Percentiles rank a stretch among this genome's conserved stretches.
These are phyloP conservation scores for Sarcodon sp. DNA, from an alignment of 768 basidiomycete genomes.

Conservation along the genomic window DNA sequence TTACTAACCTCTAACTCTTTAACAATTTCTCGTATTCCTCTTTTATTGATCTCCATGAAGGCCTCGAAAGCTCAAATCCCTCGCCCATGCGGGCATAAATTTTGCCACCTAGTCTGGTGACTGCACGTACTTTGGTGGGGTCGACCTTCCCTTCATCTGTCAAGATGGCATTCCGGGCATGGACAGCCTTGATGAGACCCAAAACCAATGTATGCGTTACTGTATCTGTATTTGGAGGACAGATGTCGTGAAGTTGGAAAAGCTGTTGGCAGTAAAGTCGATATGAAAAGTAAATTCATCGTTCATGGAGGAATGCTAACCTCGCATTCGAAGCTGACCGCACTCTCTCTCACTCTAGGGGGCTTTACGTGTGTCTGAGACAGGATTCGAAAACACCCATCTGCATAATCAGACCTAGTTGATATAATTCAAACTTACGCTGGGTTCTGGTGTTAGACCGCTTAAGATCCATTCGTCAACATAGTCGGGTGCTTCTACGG, in stretches of 20 bases:
- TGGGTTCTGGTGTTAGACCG: constrained; percentile 39
- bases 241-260: constrained; percentile 36
- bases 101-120: constrained; percentile 43
- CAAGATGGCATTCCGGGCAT: constrained; percentile 37
- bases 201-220: constrained; percentile 33
- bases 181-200: constrained; percentile 40
- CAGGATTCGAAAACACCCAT: neutral
- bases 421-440: constrained; percentile 25
- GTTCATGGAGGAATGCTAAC: constrained; percentile 16
- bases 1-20: too few species aligned
- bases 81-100: constrained; percentile 35
- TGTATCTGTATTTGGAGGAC: constrained; percentile 20
- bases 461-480: constrained; percentile 49
- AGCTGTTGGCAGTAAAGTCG: constrained; percentile 24
- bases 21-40: constrained; percentile 8
- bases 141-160: constrained; percentile 29
- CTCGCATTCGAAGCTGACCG: constrained; percentile 50
- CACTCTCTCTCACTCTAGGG: constrained; percentile 42
- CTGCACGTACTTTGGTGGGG: constrained; percentile 30
- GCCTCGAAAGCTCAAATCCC: constrained; percentile 32
- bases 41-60: constrained; percentile 26
- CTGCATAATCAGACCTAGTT: neutral
- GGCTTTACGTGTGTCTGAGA: constrained; percentile 34
- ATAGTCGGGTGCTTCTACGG: constrained; percentile 39
- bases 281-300: constrained; percentile 4